Percentiles rank a stretch among this genome's conserved stretches.
Evolutionary conservation across 148 eudicot genomes (phyloP).

Genomic region (Pouteria glomerata): DNA sequence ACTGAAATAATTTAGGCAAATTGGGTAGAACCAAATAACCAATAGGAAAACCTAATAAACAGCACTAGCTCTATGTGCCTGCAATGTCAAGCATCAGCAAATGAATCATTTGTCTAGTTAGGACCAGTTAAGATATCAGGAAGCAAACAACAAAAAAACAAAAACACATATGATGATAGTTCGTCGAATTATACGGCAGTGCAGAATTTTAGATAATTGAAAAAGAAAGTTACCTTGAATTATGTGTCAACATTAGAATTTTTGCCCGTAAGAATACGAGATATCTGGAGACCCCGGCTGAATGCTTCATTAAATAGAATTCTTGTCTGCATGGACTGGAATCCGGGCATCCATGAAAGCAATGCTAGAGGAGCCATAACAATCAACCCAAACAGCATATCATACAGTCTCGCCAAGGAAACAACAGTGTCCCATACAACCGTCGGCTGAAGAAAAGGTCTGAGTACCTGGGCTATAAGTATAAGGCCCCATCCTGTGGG

Average conservation of each 20-base stretch:
- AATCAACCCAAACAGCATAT: conserved; percentile 68
- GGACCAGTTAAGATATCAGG: background rate
- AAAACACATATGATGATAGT: background rate
- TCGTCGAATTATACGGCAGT: background rate
- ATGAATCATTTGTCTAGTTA: background rate
- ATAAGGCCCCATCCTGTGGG: conserved; percentile 95
- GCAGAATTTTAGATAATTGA: background rate
- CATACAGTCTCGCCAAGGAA: conserved; percentile 83
- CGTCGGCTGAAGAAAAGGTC: conserved; percentile 75
- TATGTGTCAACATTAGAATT: conserved; percentile 26
- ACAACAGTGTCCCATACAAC: conserved; percentile 80
- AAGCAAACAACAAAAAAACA: too few relatives aligned
- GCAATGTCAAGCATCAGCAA: background rate
- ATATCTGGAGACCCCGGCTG: conserved; percentile 89
- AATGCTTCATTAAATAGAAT: conserved; percentile 90
- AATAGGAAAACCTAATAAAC: too few relatives aligned
- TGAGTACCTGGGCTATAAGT: conserved; percentile 75
- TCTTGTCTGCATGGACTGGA: conserved; percentile 91
- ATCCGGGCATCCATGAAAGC: conserved; percentile 94
- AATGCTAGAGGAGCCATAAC: conserved; percentile 85
- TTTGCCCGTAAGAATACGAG: conserved; percentile 74
- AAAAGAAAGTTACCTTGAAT: conserved; percentile 32
- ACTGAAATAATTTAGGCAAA: too few relatives aligned
- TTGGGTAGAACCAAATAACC: too few relatives aligned
- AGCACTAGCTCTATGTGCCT: background rate